Evolutionary conservation across 2,329 filamentous ascomycete species (phyloP), one percentile per base, ranked within the genome.

Genomic region (Trichothecium sympodiale): DNA sequence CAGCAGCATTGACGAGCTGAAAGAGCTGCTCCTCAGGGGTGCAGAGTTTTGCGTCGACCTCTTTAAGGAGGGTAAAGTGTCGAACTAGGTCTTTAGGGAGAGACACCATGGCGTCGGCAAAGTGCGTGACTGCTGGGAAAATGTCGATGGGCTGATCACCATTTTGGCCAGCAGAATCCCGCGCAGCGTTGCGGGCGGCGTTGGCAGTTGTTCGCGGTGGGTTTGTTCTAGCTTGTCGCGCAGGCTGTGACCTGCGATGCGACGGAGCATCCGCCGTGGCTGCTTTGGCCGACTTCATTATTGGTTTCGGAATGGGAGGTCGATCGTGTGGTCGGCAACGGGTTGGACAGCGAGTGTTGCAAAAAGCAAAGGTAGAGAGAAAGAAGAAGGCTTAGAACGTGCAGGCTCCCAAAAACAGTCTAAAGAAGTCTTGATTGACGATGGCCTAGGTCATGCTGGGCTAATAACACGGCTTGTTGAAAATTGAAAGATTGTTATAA

Each of bases 21-120:
- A 82, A 79, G 39, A 98, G 71, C 51, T 80, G 74, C 48, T 91
- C 82, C 56, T 94, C 86, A 6, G 91, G 83, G 17, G 78, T 79
- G 60, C 88, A 91, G 44, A 94, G 83, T 63, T 98, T 98, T 43
- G 89, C 89, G 64, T 98, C 91, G 33, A 96, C 91, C 62, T 98
- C 91, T 58, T 95, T 95, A 47, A 98, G 70, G 38, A 96, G 73
- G 25, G 89, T 95, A 49, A 94, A 94, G 59, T 98, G 89, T 53
- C 87, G 80, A 48, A 94, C 86, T 34, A 95, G 84, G 62, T 98
- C 91, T 57, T 88, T 88, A 4, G 91, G 91, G 17, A 98, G 74
- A 28, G 89, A 88, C 35, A 86, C 80, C 53, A 96, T 86, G 43
- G 87, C 80, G 58, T 96, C 88, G 43, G 89, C 84, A 56, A 98